Evolutionary conservation across 257 asterid species (phyloP).

Genomic region (Agastache rugosa): DNA sequence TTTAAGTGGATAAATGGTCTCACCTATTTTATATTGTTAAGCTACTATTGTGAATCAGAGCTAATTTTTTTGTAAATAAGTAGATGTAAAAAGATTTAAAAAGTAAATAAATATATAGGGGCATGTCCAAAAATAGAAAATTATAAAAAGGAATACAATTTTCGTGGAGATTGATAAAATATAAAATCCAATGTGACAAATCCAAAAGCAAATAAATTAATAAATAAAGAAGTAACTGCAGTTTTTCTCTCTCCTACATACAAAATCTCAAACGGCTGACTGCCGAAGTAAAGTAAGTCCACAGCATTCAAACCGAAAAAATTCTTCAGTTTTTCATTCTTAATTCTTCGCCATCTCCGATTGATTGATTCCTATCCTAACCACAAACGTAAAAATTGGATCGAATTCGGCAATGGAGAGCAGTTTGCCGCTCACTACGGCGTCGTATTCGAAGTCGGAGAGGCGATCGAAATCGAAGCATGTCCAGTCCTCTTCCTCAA

Average conservation of each 20-base stretch:
- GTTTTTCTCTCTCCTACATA: not conserved
- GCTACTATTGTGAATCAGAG: too few species aligned
- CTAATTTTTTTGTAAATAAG: too few species aligned
- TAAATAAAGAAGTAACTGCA: not conserved
- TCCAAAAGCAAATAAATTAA: not conserved
- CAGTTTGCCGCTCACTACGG: slow-evolving; percentile 59
- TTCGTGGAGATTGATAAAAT: too few species aligned
- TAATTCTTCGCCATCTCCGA: slow-evolving; percentile 6
- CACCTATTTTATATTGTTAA: too few species aligned
- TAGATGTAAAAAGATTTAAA: too few species aligned
- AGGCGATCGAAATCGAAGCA: slow-evolving; percentile 79
- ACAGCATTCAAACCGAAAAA: slow-evolving; percentile 4
- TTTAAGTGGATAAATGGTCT: too few species aligned
- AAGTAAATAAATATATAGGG: too few species aligned
- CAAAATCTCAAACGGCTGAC: slow-evolving; percentile 15
- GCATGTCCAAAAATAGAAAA: too few species aligned
- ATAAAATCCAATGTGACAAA: too few species aligned
- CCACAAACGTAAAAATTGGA: not conserved
- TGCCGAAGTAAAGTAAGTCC: not conserved
- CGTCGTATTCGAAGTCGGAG: slow-evolving; percentile 64
- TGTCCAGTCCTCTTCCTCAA: slow-evolving; percentile 56
- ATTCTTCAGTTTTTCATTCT: slow-evolving; percentile 21
- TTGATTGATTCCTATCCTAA: not conserved
- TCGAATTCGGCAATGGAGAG: slow-evolving; percentile 53
- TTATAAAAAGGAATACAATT: too few species aligned